Percentiles rank a stretch among this genome's conserved stretches.
Conservation (phyloP, 495 filamentous ascomycete species). For the Xylaria bambusicola region DNA sequence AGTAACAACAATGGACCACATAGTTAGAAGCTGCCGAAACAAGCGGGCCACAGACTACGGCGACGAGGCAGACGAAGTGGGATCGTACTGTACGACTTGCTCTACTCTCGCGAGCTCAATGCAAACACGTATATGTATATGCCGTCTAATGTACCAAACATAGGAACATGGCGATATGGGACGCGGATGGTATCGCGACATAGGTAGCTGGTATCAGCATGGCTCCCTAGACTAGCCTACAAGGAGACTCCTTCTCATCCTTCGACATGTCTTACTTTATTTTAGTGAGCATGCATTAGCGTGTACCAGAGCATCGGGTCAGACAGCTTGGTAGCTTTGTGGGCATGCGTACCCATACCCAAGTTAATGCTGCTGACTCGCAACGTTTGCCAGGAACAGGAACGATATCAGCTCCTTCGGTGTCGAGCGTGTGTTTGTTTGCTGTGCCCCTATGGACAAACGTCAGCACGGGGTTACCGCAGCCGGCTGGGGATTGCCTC, state of each 20-base stretch:
- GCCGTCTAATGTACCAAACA: neutral
- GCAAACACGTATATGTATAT: too few species aligned
- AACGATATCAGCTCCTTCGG: neutral
- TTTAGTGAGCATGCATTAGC: conserved; percentile 40
- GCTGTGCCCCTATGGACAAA: neutral
- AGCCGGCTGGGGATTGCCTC: conserved; percentile 3
- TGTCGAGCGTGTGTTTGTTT: too few species aligned
- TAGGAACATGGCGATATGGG: neutral
- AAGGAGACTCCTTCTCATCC: conserved; percentile 15
- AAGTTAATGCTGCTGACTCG: conserved; percentile 8
- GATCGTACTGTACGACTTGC: too few species aligned
- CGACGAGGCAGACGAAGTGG: conserved; percentile 1
- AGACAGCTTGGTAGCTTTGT: conserved; percentile 22
- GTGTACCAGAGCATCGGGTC: conserved; percentile 43
- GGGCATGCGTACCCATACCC: conserved; percentile 20
- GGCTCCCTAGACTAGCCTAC: conserved; percentile 12
- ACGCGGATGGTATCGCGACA: too few species aligned
- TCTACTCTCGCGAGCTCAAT: too few species aligned
- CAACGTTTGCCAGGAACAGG: neutral
- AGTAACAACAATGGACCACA: neutral
- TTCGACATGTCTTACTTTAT: conserved; percentile 32
- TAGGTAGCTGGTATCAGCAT: conserved; percentile 3
- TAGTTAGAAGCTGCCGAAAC: conserved; percentile 4
- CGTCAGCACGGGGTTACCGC: conserved; percentile 13
- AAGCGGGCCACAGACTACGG: conserved; percentile 1